A percentile compares a stretch with the other conserved stretches of the same genome.
phyloP scores from a whole-genome alignment of 2,329 filamentous ascomycete genomes.

The Stachybotrys chartarum region DNA sequence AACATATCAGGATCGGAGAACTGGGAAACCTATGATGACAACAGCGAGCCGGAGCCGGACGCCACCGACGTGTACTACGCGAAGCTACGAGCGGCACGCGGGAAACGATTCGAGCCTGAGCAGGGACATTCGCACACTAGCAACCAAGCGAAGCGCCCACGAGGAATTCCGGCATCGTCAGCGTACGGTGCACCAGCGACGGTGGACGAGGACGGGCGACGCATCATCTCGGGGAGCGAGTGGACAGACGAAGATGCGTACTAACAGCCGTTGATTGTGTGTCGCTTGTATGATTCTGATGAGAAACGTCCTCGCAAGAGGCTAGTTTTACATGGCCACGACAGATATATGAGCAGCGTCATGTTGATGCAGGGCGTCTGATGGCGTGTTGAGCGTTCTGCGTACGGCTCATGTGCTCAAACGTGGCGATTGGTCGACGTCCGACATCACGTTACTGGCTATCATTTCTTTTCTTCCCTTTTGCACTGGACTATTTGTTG shows the following conservation, averaged over 20 bases:
- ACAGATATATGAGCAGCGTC: not conserved
- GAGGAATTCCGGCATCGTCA: conserved; percentile 43
- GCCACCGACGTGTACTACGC: conserved; percentile 73
- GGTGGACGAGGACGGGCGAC: conserved; percentile 52
- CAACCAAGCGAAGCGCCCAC: conserved; percentile 44
- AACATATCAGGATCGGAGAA: conserved; percentile 81
- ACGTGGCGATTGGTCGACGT: not conserved
- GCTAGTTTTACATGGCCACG: not conserved
- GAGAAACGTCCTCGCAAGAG: not conserved
- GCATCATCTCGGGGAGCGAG: conserved; percentile 57
- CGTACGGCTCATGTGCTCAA: not conserved
- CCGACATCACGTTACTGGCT: not conserved
- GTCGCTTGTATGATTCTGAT: not conserved
- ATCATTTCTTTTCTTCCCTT: not conserved
- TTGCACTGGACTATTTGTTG: too few species aligned
- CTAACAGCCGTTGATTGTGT: conserved; percentile 19
- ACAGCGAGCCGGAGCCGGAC: conserved; percentile 69
- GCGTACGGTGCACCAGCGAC: conserved; percentile 39
- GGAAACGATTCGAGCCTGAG: conserved; percentile 56
- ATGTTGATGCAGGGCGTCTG: not conserved
- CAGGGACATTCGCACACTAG: conserved; percentile 31
- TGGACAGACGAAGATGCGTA: conserved; percentile 61
- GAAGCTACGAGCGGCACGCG: conserved; percentile 60
- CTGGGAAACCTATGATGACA: conserved; percentile 94
- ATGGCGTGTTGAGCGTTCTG: not conserved